Conservation (phyloP, 306 rosid species). For the Hippophae rhamnoides region DNA sequence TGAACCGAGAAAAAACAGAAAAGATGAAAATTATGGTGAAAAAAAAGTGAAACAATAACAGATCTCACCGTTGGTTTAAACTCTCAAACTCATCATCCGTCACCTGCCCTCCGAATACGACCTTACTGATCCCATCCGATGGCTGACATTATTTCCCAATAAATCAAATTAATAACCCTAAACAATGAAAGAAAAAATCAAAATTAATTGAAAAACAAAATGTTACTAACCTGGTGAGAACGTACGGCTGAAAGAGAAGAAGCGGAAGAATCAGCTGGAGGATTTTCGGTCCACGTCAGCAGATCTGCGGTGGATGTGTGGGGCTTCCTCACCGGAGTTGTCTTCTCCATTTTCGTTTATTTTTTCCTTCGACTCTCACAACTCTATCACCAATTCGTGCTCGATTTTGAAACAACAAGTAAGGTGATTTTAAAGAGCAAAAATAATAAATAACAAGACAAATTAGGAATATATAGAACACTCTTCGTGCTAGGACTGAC, state of each 20-base stretch:
- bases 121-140: slow-evolving; percentile 97
- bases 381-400: not conserved
- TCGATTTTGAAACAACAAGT: slow-evolving; percentile 3
- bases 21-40: not conserved
- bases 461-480: not conserved
- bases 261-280: slow-evolving; percentile 49
- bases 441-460: no score
- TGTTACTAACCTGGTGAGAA: slow-evolving; percentile 63
- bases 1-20: not conserved
- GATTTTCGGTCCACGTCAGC: slow-evolving; percentile 87
- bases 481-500: not conserved
- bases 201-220: not conserved
- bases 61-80: slow-evolving; percentile 98
- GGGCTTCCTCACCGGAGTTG: slow-evolving; percentile 89
- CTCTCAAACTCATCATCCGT: slow-evolving; percentile 85
- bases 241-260: slow-evolving; percentile 48
- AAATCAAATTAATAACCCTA: not conserved
- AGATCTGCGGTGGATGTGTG: slow-evolving; percentile 97
- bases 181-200: not conserved
- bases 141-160: slow-evolving; percentile 42
- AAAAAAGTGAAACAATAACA: slow-evolving; percentile 8
- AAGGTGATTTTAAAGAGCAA: no score
- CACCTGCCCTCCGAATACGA: slow-evolving; percentile 96
- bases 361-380: not conserved
- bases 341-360: slow-evolving; percentile 51